Evolutionary conservation across 1,139 yeast genomes (phyloP).

Genomic region (Taphrina betulina): DNA sequence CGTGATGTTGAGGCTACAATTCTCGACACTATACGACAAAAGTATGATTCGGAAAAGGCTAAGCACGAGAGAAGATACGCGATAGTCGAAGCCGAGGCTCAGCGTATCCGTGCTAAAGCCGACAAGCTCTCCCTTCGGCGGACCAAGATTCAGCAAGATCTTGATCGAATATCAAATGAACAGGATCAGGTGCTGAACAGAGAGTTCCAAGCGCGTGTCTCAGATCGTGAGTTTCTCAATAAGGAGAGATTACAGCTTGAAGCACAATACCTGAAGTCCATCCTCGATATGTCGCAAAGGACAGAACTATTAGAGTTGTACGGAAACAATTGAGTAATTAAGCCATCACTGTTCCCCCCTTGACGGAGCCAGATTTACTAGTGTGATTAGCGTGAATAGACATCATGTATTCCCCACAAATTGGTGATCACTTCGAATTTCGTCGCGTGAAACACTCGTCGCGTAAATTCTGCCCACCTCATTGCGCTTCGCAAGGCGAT

Average conservation of each 20-base stretch:
- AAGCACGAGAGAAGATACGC: conserved; percentile 9
- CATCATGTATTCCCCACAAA: too few relatives aligned
- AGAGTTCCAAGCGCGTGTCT: not conserved
- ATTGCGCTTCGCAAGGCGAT: too few relatives aligned
- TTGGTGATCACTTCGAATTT: too few relatives aligned
- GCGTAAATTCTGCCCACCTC: too few relatives aligned
- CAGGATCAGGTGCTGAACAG: conserved; percentile 8
- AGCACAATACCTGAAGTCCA: conserved; percentile 23
- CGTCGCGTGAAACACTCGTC: too few relatives aligned
- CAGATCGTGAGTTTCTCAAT: conserved; percentile 13
- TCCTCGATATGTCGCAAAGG: conserved; percentile 22
- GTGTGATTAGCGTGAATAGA: too few relatives aligned
- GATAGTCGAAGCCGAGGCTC: conserved; percentile 10
- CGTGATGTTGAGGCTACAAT: conserved; percentile 8
- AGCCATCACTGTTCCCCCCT: too few relatives aligned
- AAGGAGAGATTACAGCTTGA: conserved; percentile 16
- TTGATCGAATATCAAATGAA: conserved; percentile 16
- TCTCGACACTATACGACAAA: conserved; percentile 5
- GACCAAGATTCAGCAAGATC: conserved; percentile 29
- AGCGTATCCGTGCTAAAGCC: conserved; percentile 16
- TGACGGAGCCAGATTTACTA: too few relatives aligned
- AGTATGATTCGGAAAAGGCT: conserved; percentile 2
- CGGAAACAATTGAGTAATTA: not conserved
- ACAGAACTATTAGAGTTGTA: conserved; percentile 14
- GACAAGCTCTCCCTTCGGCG: conserved; percentile 24